Base-by-base conservation (phyloP, 768 basidiomycete genomes). In the Macrolepiota fuliginosa region DNA sequence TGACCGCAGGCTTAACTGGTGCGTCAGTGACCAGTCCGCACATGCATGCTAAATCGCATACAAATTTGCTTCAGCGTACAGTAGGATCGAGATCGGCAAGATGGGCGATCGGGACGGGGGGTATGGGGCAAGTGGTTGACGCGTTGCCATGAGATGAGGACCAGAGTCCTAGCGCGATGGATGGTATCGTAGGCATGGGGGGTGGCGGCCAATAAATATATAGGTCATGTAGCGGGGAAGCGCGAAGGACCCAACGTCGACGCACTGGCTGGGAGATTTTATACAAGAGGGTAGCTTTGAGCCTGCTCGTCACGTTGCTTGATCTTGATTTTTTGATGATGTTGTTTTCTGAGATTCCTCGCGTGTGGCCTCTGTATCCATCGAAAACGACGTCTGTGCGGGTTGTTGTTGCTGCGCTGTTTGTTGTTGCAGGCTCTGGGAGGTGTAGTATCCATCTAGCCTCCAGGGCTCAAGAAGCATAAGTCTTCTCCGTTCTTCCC, bases 401-500 rank as follows among this genome's bases (percentile, higher is more conserved):
- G 58, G 24, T 35, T 50, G 54, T 25, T 53, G 55, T 46, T 25
- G 35, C 42, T 25, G 35, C 42, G 17, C 42, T 19, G 17, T 45
- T 7, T 45, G 42, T 22, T 45, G 42, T 22, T 19, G 62, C 37
- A 40, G 24, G n/a, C 22, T 25, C 25, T 59, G 45, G 52, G 49
- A 40, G 46, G 29, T 10, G 56, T 42, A 19, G 17, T 22, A 56
- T 39, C 62, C 68, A 68, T 52, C 62, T 58, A 46, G 68, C 64
- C 61, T 72, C 40, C 37, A 73, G 42, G 62, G 62, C 70, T 25
- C 73, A 73, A 19, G 78, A 73, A 61, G 36, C 24, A 52, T 72
- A 74, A 68, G 87, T 83, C 66, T 86, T 87, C 50, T 81, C 82
- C 61, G 77, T 68, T 67, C 84, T 68, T 88, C 87, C 40, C 81